Conservation (phyloP, 345 rosid genomes). For the Pistacia atlantica region DNA sequence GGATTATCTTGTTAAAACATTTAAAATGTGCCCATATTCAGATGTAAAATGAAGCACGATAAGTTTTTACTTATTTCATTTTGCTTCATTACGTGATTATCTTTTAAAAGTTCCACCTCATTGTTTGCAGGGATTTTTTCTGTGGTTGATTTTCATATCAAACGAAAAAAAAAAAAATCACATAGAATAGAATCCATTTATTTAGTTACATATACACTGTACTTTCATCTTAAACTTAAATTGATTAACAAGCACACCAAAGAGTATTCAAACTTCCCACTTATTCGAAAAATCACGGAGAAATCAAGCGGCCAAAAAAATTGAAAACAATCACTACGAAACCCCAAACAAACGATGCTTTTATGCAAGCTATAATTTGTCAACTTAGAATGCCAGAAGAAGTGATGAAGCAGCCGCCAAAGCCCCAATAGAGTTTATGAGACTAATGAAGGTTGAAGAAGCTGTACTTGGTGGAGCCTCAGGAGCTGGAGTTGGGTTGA, state of each 20-base stretch:
- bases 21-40: constrained; percentile 1
- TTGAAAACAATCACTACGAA: not conserved
- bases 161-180: not conserved
- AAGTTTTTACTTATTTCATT: not conserved
- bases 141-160: not conserved
- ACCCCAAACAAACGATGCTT: not conserved
- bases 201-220: constrained; percentile 18
- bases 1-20: constrained; percentile 14
- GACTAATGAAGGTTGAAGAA: constrained; percentile 31
- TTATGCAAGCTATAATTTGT: not conserved
- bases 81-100: not conserved
- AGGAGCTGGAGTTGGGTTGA: constrained; percentile 61
- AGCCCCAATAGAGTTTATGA: constrained; percentile 41
- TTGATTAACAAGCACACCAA: constrained; percentile 26
- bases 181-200: constrained; percentile 21
- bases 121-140: not conserved
- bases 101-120: not conserved
- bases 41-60: constrained; percentile 9
- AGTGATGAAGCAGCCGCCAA: constrained; percentile 58
- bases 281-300: constrained; percentile 30
- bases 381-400: constrained; percentile 29
- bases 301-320: constrained; percentile 4
- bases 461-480: constrained; percentile 41
- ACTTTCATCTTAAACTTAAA: not conserved
- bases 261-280: not conserved